Evolutionary conservation across 768 basidiomycete species (phyloP), one percentile per base, ranked within the genome.

Genomic region (Leccinum obscurum): DNA sequence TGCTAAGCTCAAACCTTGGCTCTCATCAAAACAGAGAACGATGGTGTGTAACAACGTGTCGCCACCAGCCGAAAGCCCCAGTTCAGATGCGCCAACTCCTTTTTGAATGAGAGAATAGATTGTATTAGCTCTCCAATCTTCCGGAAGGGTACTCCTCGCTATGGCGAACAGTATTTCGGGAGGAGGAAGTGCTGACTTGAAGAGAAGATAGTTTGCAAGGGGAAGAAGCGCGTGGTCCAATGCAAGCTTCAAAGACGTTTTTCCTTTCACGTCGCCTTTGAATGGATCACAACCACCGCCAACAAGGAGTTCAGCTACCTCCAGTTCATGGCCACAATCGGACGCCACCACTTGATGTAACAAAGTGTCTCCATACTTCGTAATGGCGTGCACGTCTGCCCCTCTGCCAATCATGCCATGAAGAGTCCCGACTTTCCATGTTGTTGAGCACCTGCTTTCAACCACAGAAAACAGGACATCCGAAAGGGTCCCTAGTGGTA

Each of bases 231-330:
- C 20, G 28, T 14, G 54, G 32, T 53, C 15, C 35, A 65, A 46
- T 0, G 62, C 66, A 9, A 55, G 5, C 1, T 65, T 24, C 4
- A 68, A 52, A 8, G 67, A 35, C 20, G 64, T 60, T 11, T 48
- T 37, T 1, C 58, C 55, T 0, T 8, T 2, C 1, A 1, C 10
- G 34, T 32, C 41, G 2, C 4, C 7, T 4, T 14, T 0, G 22
- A 60, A 26, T 4, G 55, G 58, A 10, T 65, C 39, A 6, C 67
- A 62, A 1, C 63, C 67, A 30, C 28, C 55, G 1, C 7, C 55
- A 3, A 62, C n/a, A 3, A 67, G 55, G 5, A 52, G 4, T 32
- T 56, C 56, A 2, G 26, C 13, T 34, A 62, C 26, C 6, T 58
- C 60, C 32, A 65, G 44, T 3, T n/a, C 49, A 6, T 39, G 20